Evolutionary conservation across 371 early-diverging fungal genomes (phyloP).

Genomic region (Mortierella sp.): DNA sequence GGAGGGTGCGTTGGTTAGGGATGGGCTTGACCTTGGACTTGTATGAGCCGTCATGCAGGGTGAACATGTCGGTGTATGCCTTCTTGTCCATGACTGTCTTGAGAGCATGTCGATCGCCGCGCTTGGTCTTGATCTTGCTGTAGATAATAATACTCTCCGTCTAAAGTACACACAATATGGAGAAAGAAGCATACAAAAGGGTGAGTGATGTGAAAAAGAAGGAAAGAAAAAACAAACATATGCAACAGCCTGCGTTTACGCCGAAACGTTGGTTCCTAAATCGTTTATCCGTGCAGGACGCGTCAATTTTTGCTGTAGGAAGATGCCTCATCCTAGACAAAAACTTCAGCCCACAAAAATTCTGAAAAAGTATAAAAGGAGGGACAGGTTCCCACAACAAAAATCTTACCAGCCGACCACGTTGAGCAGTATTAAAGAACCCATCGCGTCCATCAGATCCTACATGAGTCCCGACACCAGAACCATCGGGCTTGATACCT

Average conservation of each 20-base stretch:
- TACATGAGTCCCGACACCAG: conserved; percentile 37
- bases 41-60: conserved; percentile 54
- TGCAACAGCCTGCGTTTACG: conserved; percentile 13
- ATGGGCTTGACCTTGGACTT: conserved; percentile 52
- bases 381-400: neutral
- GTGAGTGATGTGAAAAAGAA: neutral
- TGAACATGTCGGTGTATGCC: conserved; percentile 37
- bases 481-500: conserved; percentile 45
- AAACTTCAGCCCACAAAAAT: conserved; percentile 10
- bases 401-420: conserved; percentile 47
- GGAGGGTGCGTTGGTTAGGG: conserved; percentile 48
- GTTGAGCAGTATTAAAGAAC: conserved; percentile 47
- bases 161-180: conserved; percentile 16
- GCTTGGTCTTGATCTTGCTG: conserved; percentile 41
- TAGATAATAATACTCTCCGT: conserved; percentile 48
- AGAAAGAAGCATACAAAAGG: neutral
- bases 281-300: conserved; percentile 2
- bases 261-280: neutral
- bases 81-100: conserved; percentile 32
- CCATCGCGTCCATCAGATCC: conserved; percentile 55
- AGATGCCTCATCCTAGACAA: conserved; percentile 5
- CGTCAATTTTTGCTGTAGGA: neutral
- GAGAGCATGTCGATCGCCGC: conserved; percentile 46
- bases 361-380: too few relatives aligned
- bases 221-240: neutral